Conservation (phyloP, 2,329 filamentous ascomycete genomes). For the Sclerotinia borealis region DNA sequence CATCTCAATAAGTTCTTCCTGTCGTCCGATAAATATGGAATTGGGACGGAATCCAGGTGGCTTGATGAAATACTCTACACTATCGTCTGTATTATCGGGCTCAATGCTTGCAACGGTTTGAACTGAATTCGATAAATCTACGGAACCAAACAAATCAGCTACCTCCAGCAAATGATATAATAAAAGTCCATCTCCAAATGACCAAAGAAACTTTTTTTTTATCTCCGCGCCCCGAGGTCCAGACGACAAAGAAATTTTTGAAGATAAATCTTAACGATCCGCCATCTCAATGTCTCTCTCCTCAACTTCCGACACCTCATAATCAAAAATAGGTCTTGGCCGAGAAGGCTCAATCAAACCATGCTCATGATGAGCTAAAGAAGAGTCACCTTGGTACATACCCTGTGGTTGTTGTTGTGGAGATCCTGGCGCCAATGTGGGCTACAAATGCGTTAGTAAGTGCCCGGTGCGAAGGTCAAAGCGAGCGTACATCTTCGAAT, state of each 20-base stretch:
- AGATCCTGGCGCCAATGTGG: constrained; percentile 10
- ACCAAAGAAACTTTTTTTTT: background rate
- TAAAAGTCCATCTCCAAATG: background rate
- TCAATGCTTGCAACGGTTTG: constrained; percentile 23
- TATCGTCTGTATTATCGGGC: constrained; percentile 19
- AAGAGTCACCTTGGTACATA: constrained; percentile 16
- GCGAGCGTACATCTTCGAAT: constrained; percentile 14
- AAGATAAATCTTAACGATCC: constrained; percentile 10
- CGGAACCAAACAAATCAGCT: constrained; percentile 30
- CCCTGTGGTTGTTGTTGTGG: constrained; percentile 17
- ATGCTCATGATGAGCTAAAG: constrained; percentile 8
- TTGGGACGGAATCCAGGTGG: constrained; percentile 58
- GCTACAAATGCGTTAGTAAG: constrained; percentile 9
- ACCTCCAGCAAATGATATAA: constrained; percentile 17
- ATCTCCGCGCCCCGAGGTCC: background rate
- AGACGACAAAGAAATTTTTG: background rate
- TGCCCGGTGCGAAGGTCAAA: background rate
- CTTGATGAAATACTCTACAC: constrained; percentile 35
- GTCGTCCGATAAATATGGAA: constrained; percentile 55
- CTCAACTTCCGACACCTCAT: constrained; percentile 25
- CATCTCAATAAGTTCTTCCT: constrained; percentile 51
- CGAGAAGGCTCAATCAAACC: constrained; percentile 17
- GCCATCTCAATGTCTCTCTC: constrained; percentile 27
- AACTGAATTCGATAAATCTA: constrained; percentile 27
- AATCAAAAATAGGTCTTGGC: constrained; percentile 19